phyloP scores from a whole-genome alignment of 257 asterid genomes.

The Lycium ferocissimum region DNA sequence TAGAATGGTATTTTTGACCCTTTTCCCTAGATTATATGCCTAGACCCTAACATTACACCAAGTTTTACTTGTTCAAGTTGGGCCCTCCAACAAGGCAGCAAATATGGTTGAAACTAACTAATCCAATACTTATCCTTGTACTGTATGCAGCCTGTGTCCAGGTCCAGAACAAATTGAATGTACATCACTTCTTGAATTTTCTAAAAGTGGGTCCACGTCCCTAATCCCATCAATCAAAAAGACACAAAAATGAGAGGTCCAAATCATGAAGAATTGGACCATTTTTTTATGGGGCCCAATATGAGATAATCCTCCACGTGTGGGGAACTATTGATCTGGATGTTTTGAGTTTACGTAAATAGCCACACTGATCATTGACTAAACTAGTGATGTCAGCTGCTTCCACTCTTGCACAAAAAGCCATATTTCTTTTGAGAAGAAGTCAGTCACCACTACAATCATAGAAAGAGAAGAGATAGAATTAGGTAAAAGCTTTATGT shows the following conservation, averaged over 20 bases:
- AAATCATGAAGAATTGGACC: conserved; percentile 47
- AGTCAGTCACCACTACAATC: conserved; percentile 43
- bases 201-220: conserved; percentile 15
- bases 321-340: conserved; percentile 31
- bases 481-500: conserved; percentile 6
- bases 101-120: background rate
- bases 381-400: conserved; percentile 49
- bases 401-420: conserved; percentile 24
- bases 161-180: conserved; percentile 19
- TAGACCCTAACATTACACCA: background rate
- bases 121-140: background rate
- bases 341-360: conserved; percentile 34
- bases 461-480: conserved; percentile 27
- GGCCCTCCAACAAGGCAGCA: background rate
- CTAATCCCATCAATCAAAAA: conserved; percentile 3
- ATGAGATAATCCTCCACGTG: conserved; percentile 39
- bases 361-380: conserved; percentile 2
- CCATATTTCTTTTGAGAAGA: conserved; percentile 23
- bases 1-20: too few relatives aligned
- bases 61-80: conserved; percentile 23
- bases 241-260: conserved; percentile 39
- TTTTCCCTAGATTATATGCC: background rate
- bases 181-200: conserved; percentile 25
- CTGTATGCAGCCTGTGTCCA: background rate
- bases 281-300: conserved; percentile 23